Base-by-base conservation (phyloP, 345 rosid genomes). In the Linum usitatissimum region DNA sequence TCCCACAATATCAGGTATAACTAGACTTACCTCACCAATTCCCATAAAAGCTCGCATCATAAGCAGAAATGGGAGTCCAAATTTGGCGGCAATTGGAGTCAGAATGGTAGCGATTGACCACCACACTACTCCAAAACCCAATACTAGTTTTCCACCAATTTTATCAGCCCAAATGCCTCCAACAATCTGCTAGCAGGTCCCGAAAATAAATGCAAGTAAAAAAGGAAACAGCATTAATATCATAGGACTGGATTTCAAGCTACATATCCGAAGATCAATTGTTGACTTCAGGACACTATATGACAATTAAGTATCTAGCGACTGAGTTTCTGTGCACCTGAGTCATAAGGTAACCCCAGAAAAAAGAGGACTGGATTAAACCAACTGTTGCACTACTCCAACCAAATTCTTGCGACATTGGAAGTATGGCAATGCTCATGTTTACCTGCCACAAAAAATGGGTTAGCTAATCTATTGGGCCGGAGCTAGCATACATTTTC, bases 121-220 rank as follows among this genome's bases (percentile, higher is more conserved):
- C 96, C 98, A 92, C 64, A 92, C 76, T 55, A 89, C 98, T 73
- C 98, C 98, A 80, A 85, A 87, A 59, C 96, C 96, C 66, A 92
- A 71, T 49, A 92, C 98, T 59, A 73, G 70, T 83, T 92, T 92
- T 55, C 98, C 98, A 14, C 98, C 96, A 74, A 85, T 42, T 77
- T 87, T 89, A 77, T 92, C 98, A 64, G 98, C 98, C 98, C 95
- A 89, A 59, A 92, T 92, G 63, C 98, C 98, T 76, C 98, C 98
- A 65, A 84, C 63, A 77, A 89, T 87, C 98, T 92, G 51, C 51
- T 1, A 45, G 51, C 0, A 66, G 62, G 67, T 31, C 9, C 53
- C 65, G 75, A 60, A 66, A 74, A 71, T 58, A 64, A 74, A 71
- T 58, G 63, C 60, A 74, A 30, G 68, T 67, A 5, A 57, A 66